Conservation (phyloP, 106 monocot species). For the Xerophyta viscosa region DNA sequence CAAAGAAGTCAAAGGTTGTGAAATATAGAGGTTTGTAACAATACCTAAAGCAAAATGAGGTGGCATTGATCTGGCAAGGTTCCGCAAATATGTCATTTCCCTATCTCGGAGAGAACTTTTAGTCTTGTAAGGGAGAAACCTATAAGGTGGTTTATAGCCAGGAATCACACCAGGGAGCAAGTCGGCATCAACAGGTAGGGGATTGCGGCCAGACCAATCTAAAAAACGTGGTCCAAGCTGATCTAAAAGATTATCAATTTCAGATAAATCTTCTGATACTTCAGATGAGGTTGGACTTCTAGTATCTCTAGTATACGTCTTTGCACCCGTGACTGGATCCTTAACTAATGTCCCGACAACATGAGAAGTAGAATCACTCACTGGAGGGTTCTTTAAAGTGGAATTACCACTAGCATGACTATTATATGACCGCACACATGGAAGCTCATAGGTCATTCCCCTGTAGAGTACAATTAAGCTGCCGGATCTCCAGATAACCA, state of each 20-base stretch:
- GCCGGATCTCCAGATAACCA: constrained; percentile 99
- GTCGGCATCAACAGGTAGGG: constrained; percentile 93
- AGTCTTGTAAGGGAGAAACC: constrained; percentile 67
- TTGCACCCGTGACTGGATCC: constrained; percentile 9
- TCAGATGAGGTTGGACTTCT: constrained; percentile 2
- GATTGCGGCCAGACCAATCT: constrained; percentile 80
- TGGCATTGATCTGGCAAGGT: constrained; percentile 68
- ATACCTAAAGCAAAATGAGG: constrained; percentile 97
- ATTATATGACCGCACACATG: constrained; percentile 57
- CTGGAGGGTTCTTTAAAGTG: neutral
- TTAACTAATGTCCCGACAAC: neutral
- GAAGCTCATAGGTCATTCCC: constrained; percentile 78
- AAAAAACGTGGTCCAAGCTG: constrained; percentile 72
- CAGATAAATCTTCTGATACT: constrained; percentile 14
- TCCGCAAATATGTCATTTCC: constrained; percentile 77
- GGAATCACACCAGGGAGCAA: constrained; percentile 64
- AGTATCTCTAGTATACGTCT: constrained; percentile 1
- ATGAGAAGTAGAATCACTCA: constrained; percentile 2
- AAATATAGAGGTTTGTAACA: neutral
- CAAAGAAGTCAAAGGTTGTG: neutral
- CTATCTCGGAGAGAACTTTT: constrained; percentile 35
- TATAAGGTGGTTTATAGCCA: constrained; percentile 75
- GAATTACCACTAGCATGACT: constrained; percentile 15
- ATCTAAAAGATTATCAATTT: constrained; percentile 64
- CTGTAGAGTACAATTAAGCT: constrained; percentile 75